Conservation (phyloP, 345 rosid species). For the Corchorus capsularis region DNA sequence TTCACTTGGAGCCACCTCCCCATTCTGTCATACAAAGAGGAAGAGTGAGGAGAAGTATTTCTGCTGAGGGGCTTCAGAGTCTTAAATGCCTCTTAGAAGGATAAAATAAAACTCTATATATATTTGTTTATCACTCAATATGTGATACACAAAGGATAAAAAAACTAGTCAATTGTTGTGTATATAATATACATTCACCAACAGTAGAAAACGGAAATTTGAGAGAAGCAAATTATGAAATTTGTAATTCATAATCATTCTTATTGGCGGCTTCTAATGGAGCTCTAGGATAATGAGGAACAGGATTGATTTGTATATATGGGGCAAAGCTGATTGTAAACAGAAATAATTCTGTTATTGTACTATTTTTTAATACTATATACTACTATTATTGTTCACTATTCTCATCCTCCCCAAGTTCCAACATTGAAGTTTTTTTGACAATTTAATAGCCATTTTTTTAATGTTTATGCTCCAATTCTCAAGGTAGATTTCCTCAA, state of each 20-base stretch:
- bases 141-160: not conserved
- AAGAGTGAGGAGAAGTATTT: constrained; percentile 61
- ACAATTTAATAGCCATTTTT: not conserved
- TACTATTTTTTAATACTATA: not conserved
- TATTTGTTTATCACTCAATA: constrained; percentile 5
- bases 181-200: constrained; percentile 33
- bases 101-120: constrained; percentile 35
- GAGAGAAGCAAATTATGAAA: not conserved
- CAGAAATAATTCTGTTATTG: constrained; percentile 1
- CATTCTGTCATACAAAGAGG: constrained; percentile 40
- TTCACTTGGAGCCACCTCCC: constrained; percentile 66
- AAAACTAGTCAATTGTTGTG: constrained; percentile 25
- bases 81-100: constrained; percentile 39
- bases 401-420: not conserved
- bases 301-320: not conserved
- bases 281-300: constrained; percentile 7
- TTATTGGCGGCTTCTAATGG: constrained; percentile 6
- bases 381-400: not conserved
- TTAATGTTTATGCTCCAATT: not conserved
- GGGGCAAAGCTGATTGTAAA: not conserved
- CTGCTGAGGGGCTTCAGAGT: constrained; percentile 64
- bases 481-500: too few species aligned
- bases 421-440: not conserved
- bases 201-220: not conserved
- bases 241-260: constrained; percentile 1